Conservation (phyloP, 371 early-diverging fungal species). For the Apophysomyces ossiformis region DNA sequence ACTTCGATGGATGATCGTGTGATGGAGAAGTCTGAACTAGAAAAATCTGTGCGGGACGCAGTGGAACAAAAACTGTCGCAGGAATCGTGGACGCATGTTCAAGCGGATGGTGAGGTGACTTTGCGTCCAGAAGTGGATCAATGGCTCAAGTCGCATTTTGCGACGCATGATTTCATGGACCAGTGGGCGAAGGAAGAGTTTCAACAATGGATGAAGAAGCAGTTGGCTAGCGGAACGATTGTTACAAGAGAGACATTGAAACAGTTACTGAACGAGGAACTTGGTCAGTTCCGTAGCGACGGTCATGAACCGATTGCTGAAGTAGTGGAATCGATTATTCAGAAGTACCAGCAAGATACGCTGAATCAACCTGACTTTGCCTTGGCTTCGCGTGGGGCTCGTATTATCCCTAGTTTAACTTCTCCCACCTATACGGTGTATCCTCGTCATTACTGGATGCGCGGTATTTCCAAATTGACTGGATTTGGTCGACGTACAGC, state of each 20-base stretch:
- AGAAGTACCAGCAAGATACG: conserved; percentile 12
- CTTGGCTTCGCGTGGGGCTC: conserved; percentile 63
- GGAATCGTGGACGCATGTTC: background rate
- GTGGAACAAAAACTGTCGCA: background rate
- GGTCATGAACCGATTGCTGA: background rate
- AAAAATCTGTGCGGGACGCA: background rate
- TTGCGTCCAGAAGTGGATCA: background rate
- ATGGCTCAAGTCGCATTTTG: background rate
- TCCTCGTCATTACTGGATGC: background rate
- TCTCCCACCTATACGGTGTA: conserved; percentile 47
- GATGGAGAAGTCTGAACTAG: background rate
- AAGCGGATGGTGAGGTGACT: background rate
- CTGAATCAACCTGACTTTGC: conserved; percentile 63
- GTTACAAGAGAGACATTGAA: background rate
- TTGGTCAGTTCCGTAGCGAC: background rate
- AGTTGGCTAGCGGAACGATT: background rate
- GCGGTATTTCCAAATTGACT: background rate
- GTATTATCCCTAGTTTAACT: conserved; percentile 63
- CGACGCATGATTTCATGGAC: background rate
- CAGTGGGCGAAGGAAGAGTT: too few species aligned
- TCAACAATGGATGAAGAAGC: too few species aligned
- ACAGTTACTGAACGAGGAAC: background rate
- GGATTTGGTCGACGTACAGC: background rate
- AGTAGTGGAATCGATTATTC: background rate
- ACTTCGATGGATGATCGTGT: background rate